phyloP scores from a whole-genome alignment of 306 rosid genomes.

The Hippophae gyantsensis region DNA sequence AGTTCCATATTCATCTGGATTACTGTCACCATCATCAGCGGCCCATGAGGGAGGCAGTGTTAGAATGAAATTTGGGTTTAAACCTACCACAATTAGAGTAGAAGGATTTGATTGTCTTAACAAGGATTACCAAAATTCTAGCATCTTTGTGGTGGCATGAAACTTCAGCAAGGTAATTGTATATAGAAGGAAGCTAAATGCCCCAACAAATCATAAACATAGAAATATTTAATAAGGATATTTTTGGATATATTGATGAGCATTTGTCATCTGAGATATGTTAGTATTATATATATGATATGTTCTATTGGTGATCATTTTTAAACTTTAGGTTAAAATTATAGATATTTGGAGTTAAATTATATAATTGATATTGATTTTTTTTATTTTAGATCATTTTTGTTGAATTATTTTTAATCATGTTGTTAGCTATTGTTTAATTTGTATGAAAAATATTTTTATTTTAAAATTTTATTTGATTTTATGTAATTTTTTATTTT shows the following conservation, averaged over 20 bases:
- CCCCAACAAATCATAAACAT: slow-evolving; percentile 31
- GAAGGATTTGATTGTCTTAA: slow-evolving; percentile 86
- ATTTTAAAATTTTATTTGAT: too few species aligned
- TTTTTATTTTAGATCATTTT: too few species aligned
- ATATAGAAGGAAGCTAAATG: slow-evolving; percentile 55
- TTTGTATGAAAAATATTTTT: too few species aligned
- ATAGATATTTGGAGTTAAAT: too few species aligned
- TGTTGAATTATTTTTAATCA: too few species aligned
- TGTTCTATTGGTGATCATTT: slow-evolving; percentile 31
- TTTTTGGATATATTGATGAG: slow-evolving; percentile 23
- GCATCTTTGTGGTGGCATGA: slow-evolving; percentile 71
- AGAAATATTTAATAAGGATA: slow-evolving; percentile 35
- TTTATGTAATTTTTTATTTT: too few species aligned
- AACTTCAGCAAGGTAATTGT: slow-evolving; percentile 47
- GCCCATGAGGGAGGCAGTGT: slow-evolving; percentile 56
- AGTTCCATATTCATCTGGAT: too few species aligned
- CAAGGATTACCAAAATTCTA: slow-evolving; percentile 73
- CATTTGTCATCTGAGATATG: slow-evolving; percentile 15
- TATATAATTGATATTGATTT: too few species aligned
- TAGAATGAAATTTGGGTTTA: slow-evolving; percentile 57
- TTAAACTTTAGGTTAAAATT: too few species aligned
- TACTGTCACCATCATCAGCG: slow-evolving; percentile 39
- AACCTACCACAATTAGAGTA: slow-evolving; percentile 86
- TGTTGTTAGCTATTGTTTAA: too few species aligned
- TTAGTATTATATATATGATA: slow-evolving; percentile 31